Evolutionary conservation across 257 asterid genomes (phyloP), one percentile per base, ranked within the genome.

Genomic region (Nyctanthes arbortristis): DNA sequence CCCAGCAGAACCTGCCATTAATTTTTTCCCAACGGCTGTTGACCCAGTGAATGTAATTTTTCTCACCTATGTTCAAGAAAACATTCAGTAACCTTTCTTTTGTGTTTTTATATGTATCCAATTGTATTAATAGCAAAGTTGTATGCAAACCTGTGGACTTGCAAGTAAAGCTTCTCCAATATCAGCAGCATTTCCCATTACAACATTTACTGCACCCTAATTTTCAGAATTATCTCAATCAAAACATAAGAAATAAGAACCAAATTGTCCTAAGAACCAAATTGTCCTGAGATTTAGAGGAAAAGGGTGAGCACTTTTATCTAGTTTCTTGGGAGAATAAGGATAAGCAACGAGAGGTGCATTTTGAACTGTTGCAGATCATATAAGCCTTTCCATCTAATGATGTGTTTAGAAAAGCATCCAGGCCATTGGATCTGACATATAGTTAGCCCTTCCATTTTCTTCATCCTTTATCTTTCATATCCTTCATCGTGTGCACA

Each of bases 41-140:
- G 99, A 94, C 74, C 99, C 99, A 10, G 99, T 91, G 88, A 94
- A 94, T 31, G 99, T 85, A 65, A 94, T 84, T 77, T 89, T 94
- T 73, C 96, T 91, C 25, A 94, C 98, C 98, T 92, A 81, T 61
- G 69, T 59, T 69, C 56, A 28, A 35, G 35, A 64, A 61, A 73
- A 65, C 47, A 81, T 72, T 40, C 59, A 61, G 55, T 9, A 55
- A 18, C 6, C 31, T 22, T 52, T 24, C 7, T 43, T 33, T 52
- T 36, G 29, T 61, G 20, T 69, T 55, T 66, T 11, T 29, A 29
- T 25, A 31, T 58, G 59, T 59, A 31, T 52, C 59, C 6, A 29
- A 34, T 61, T n/a, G 34, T 20, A 29, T 25, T 66, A 45, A 57
- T 13, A 40, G 66, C 40, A 71, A 74, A 33, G 52, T 55, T 34